Evolutionary conservation across 2,329 filamentous ascomycete genomes (phyloP), one percentile per base, ranked within the genome.

Genomic region (Fusarium sp.): DNA sequence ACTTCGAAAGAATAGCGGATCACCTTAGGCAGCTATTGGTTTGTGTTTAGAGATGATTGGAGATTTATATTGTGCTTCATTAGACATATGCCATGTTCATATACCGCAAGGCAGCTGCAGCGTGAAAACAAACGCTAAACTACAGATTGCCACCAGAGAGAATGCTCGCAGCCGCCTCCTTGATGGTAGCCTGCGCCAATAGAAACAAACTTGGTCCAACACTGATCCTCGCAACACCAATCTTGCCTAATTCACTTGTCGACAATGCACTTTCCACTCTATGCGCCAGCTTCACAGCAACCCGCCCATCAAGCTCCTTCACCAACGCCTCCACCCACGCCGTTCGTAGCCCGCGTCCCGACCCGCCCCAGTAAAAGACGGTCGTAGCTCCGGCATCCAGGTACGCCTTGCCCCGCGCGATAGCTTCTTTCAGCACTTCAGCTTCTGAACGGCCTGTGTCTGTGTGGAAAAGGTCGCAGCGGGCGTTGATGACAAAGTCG

Each of bases 311-410:
- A 45, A 89, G 81, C 45, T 81, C 85, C 53, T 78, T 74, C 3
- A 84, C 84, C 66, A 89, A 72, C 42, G 71, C 75, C 72, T 79
- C 74, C 4, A 88, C 81, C 74, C 88, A 86, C 0, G 78, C 80
- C 14, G 75, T 79, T 14, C 78, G 78, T 14, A 87, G 72, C 40
- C 86, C 76, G 15, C 81, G 74, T 36, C 76, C 76, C 0, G 78
- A 71, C 3, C 79, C 86, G 15, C 88, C 88, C 87, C 87, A 90
- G 52, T 89, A 86, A 77, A 90, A 90, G 0, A 88, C 82, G 1
- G 85, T 89, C 14, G 82, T 85, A 0, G 88, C 88, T 0, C 88
- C 88, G 4, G 87, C 87, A 1, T 80, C 83, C 5, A 90, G 78
- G 72, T 86, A 90, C n/a, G 83, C 84, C 59, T 82, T 84, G 0